Evolutionary conservation across 768 basidiomycete genomes (phyloP), one percentile per base, ranked within the genome.

Genomic region (Mycena galericulata): DNA sequence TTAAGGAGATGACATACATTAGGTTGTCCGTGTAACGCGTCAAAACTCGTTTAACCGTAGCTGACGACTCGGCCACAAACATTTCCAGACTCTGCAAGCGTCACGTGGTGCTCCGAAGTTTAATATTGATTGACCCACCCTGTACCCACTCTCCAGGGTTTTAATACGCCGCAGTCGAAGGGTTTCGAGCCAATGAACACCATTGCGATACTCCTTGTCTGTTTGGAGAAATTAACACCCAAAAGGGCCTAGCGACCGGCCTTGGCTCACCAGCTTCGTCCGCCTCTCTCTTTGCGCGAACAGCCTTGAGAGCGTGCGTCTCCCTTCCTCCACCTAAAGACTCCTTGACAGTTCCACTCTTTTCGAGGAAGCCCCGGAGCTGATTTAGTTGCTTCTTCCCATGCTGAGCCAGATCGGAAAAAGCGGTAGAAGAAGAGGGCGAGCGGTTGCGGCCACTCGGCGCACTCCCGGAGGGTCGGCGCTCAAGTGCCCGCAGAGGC

Each of bases 131-230:
- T 54, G 40, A 76, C 86, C 70, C 69, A 92, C 95, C 72, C 88
- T 93, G 74, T 92, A 94, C 4, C 93, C 96, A 46, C 89, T 88
- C 74, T 95, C 90, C 36, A 97, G 79, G 41, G 90, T 94, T 78
- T 96, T 97, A 8, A 90, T 90, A 67, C 93, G 85, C 41, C 92
- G 87, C 40, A 97, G 83, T 38, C 96, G 84, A 40, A 97, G 84
- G 0, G 96, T 96, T 82, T 98, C 96, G n/a, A 96, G 81, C 91
- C 94, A 94, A 78, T 97, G 92, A 26, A 98, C 90, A 36, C 89
- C 95, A 71, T 92, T 93, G 29, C 96, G 85, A 75, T 98, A 98
- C 66, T 97, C 95, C 77, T 91, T 94, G 77, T 98, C 96, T 94
- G 73, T 47, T 63, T 43, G 46, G 56, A 20, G 38, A 30, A 20